Evolutionary conservation across 2,329 filamentous ascomycete genomes (phyloP), one percentile per base, ranked within the genome.

Genomic region (Penicillium sp.): DNA sequence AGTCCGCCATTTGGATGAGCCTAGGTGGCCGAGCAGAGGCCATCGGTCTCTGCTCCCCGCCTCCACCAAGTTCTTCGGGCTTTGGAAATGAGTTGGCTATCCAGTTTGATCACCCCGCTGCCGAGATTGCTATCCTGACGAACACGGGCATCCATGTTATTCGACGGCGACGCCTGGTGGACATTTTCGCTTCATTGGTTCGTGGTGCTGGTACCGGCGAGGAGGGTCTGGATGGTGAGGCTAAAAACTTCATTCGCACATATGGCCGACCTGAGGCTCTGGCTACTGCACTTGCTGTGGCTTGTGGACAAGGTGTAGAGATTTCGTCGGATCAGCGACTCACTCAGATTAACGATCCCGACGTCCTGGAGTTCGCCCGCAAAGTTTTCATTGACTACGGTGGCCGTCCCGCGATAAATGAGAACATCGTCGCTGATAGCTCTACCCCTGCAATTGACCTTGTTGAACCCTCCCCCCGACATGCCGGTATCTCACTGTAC

Each of bases 51-150:
- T 85, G 91, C 26, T 90, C 88, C 1, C 82, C 83, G 47, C 84
- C 89, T 0, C 92, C 64, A 82, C 85, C 86, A 0, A 77, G 76
- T 11, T 83, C 85, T 25, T 89, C 90, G 0, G 70, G 85, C 0
- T 97, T 96, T 67, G 92, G 93, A 11, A 99, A 99, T 65, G 94
- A 99, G 75, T 80, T 97, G 53, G 91, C 94, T 1, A 89, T 96
- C n/a, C 95, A 99, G 66, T 99, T 94, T 65, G 94, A 99, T 67
- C 82, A 89, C 56, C 80, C 86, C 0, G 83, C 89, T 0, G 86
- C 88, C 49, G 93, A 99, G 69, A 86, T 97, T 60, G 94, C 93
- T 1, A 85, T 99, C 45, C 81, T 99, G 51, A 97, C 94, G 29
- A 96, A 94, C 65, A 91, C 85, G 14, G 94, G 94, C 2, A 85